A percentile compares a stretch with the other conserved stretches of the same genome.
These are phyloP conservation scores for Alopecurus myosuroides DNA, from an alignment of 176 grass and related monocot species.

Conservation along the genomic window DNA sequence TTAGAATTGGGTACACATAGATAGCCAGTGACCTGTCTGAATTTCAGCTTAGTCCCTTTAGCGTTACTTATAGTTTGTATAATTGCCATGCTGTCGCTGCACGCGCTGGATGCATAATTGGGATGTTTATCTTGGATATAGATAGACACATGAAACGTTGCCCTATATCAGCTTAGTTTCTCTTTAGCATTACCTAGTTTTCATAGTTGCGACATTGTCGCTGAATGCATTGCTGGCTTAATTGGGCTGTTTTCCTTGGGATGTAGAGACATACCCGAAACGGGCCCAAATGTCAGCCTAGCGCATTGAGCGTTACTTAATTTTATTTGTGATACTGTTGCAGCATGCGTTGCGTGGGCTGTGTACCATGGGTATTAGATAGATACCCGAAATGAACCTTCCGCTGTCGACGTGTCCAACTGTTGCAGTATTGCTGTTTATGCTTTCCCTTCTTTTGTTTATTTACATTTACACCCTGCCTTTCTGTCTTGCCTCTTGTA, in stretches of 20 bases:
- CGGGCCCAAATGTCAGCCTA: neutral
- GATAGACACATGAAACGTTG: neutral
- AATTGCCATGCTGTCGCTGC: neutral
- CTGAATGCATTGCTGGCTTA: neutral
- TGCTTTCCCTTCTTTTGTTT: neutral
- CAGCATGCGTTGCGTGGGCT: neutral
- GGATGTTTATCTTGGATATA: neutral
- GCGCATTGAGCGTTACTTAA: neutral
- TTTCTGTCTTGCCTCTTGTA: neutral
- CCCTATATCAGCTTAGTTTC: neutral
- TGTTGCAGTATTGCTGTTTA: neutral
- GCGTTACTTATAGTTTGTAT: neutral
- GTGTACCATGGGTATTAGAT: neutral
- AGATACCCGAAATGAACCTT: neutral
- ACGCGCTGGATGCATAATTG: neutral
- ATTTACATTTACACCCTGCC: neutral
- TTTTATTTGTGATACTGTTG: neutral
- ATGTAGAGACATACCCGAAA: neutral
- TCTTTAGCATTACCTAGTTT: neutral
- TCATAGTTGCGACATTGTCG: neutral
- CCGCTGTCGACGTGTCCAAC: neutral
- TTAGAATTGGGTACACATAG: neutral
- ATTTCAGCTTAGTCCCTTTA: too few relatives aligned
- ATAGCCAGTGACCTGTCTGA: too few relatives aligned
- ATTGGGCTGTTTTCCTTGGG: neutral